Base-by-base conservation (phyloP, 2,329 filamentous ascomycete species). In the Verticillium zaregamsianum region DNA sequence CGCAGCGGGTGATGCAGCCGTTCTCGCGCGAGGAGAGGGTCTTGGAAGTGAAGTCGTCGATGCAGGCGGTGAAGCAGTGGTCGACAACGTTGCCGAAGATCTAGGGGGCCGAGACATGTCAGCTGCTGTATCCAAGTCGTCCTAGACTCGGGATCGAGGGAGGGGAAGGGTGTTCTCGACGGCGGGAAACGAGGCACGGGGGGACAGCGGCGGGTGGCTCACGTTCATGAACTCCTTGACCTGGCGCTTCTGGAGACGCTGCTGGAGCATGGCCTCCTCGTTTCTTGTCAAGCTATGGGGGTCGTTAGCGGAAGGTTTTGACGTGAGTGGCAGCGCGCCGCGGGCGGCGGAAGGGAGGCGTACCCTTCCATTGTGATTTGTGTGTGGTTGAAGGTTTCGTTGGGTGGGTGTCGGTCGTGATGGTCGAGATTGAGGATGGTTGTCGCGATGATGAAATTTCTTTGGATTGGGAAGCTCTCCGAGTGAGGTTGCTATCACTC, bases 171-270 rank as follows among this genome's bases (percentile, higher is more conserved):
- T 1, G 14, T 1, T 35, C 33, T 5, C 9, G 33, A 14, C 11
- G 11, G 11, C 40, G 61, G 83, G 8, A 49, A 17, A 15, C 14
- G 54, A 14, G 28, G 54, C 12, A 8, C 28, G 35, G 28, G 28
- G 28, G 28, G 3, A 28, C 3, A 28, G 5, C 28, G 28, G 28
- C 28, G 28, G 28, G 28, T 28, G 1, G 31, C 92, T 70, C 85
- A 98, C 95, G 72, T 87, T 91, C 90, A 98, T 97, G 76, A 99
- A 98, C 76, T 98, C 94, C 82, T 97, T 97, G 85, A 99, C 92
- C 81, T 99, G 95, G 80, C 95, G 96, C 81, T 91, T 91, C 83
- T 98, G 93, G 87, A 99, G 93, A 79, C 95, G 92, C 80, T 87
- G 81, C 79, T 96, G 90, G 74, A 99, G 90, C 84, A 95, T 92